Evolutionary conservation across 2,329 filamentous ascomycete species (phyloP), one percentile per base, ranked within the genome.

Genomic region (Cladorrhinum sp.): DNA sequence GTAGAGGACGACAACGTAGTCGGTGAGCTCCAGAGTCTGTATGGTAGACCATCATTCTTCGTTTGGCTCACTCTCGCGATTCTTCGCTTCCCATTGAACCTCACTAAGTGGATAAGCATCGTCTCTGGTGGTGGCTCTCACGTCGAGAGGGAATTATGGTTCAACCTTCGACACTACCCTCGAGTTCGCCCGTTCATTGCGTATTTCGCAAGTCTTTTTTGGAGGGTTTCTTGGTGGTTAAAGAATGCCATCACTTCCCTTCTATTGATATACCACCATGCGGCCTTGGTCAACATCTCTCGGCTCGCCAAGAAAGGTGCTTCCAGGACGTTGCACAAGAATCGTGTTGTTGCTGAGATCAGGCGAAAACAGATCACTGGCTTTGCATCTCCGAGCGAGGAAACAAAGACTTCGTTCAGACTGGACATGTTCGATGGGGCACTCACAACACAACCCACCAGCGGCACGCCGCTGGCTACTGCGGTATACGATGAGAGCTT

Each of bases 81-180:
- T 2, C 48, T 66, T 2, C 61, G 62, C 1, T 27, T 73, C 1
- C 65, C 72, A 0, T 57, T 70, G 49, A 63, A 65, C 3, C 64
- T 73, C 16, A 63, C 69, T 18, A 73, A 74, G 57, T 76, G 72
- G 69, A 60, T 73, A 0, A 73, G 71, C 9, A 69, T 75, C 52
- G 67, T 75, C 36, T 72, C 72, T 1, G 70, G 72, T 1, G 74
- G 70, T 3, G 72, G 72, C 5, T 71, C 71, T 13, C 70, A 75
- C 51, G 66, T 75, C 25, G 74, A 75, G 58, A 62, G 74, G 24
- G 74, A 76, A 62, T 63, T 76, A 2, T 73, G 69, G 68, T 74
- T 75, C 58, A 65, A 68, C 6, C 63, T 76, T 9, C 64, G 70
- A 12, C 60, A 69, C 36, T 64, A 67, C 9, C 69, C 66, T 45